Percentiles rank a stretch among this genome's conserved stretches.
These are phyloP conservation scores for Colletotrichum costaricense DNA, from an alignment of 2,329 filamentous ascomycete genomes.

Conservation along the genomic window DNA sequence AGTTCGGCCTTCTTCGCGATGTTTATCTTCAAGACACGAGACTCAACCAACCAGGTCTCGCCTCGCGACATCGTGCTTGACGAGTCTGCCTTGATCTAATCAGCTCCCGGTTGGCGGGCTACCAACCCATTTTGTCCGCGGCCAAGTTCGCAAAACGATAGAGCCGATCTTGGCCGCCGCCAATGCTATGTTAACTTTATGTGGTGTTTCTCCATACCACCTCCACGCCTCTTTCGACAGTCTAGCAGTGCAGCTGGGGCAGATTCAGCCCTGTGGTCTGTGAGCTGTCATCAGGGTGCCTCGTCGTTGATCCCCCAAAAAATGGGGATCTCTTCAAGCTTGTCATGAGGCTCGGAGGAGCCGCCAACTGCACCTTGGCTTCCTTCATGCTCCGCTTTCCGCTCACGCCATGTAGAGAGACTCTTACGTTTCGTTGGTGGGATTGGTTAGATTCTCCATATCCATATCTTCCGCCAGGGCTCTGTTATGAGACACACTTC, in stretches of 20 bases:
- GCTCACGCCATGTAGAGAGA: background rate
- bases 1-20: background rate
- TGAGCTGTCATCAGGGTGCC: constrained; percentile 13
- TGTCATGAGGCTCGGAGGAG: constrained; percentile 19
- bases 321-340: background rate
- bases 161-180: background rate
- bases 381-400: background rate
- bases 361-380: background rate
- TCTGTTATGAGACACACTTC: background rate
- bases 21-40: background rate
- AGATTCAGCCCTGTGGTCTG: constrained; percentile 11
- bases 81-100: constrained; percentile 28
- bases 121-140: background rate
- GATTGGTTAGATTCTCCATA: background rate
- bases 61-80: constrained; percentile 16
- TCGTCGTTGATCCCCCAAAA: background rate
- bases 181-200: background rate
- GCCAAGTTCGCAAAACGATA: background rate
- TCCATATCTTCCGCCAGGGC: constrained; percentile 4
- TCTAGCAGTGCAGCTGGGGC: constrained; percentile 18
- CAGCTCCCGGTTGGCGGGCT: constrained; percentile 3
- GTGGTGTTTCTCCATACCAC: background rate
- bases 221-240: background rate
- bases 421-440: background rate
- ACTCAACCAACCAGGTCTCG: background rate